These are phyloP conservation scores for Wallacemonas collosoma DNA, from an alignment of 208 protist genomes.

Conservation along the genomic window DNA sequence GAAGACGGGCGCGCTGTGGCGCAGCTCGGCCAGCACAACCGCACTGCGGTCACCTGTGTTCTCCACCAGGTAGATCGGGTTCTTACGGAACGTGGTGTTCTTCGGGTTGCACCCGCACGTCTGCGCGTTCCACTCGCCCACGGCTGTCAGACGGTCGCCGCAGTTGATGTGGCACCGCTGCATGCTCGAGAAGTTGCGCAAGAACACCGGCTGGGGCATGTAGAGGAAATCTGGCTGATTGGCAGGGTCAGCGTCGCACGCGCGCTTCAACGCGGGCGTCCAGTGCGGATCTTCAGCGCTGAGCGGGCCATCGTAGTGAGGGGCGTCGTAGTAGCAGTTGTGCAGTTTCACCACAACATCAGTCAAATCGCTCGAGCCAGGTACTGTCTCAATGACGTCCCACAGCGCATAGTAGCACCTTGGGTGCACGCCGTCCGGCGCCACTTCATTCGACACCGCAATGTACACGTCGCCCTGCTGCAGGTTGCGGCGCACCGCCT, in stretches of 20 bases:
- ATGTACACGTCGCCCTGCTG: constrained; percentile 69
- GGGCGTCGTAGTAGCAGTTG: constrained; percentile 61
- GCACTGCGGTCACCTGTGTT: constrained; percentile 74
- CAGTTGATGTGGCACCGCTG: constrained; percentile 87
- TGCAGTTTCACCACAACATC: constrained; percentile 78
- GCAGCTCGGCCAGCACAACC: constrained; percentile 73
- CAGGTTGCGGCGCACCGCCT: constrained; percentile 52
- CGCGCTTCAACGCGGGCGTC: constrained; percentile 54
- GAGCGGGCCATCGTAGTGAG: constrained; percentile 69
- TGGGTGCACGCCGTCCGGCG: constrained; percentile 71
- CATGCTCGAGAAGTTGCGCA: constrained; percentile 82
- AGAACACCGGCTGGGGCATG: constrained; percentile 71
- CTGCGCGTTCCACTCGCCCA: constrained; percentile 58
- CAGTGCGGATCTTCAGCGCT: constrained; percentile 55
- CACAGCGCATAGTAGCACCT: constrained; percentile 80
- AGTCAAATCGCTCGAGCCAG: constrained; percentile 38
- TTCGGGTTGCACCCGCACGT: constrained; percentile 78
- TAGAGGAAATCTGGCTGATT: constrained; percentile 59
- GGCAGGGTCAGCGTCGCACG: constrained; percentile 52
- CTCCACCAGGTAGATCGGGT: constrained; percentile 86
- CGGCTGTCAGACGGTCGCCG: constrained; percentile 71
- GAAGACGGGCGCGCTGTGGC: constrained; percentile 61
- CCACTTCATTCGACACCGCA: constrained; percentile 61
- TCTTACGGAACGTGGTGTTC: constrained; percentile 85
- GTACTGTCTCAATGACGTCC: constrained; percentile 63